Evolutionary conservation across 148 eudicot genomes (phyloP).

Genomic region (Salicornia ramosissima): DNA sequence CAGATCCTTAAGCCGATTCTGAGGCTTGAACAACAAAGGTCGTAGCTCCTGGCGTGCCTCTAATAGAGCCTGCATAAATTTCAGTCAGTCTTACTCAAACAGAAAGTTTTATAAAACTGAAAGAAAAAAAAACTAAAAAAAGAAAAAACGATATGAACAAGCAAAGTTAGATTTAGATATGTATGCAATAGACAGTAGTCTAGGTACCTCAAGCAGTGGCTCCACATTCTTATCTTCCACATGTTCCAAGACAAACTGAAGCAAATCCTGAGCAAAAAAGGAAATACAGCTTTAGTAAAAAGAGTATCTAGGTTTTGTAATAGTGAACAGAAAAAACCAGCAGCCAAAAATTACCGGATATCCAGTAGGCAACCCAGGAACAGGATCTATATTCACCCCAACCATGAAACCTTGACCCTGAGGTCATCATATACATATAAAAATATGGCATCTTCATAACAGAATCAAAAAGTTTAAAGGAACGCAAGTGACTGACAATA

Average conservation of each 20-base stretch:
- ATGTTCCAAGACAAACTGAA: constrained; percentile 68
- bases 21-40: constrained; percentile 56
- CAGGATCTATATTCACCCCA: constrained; percentile 88
- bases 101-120: neutral
- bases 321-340: neutral
- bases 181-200: neutral
- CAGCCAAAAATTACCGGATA: constrained; percentile 46
- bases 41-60: constrained; percentile 87
- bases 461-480: constrained; percentile 9
- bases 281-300: constrained; percentile 16
- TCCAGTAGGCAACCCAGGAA: constrained; percentile 86
- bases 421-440: constrained; percentile 16
- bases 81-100: neutral
- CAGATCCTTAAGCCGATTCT: constrained; percentile 80
- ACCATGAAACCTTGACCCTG: constrained; percentile 99
- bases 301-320: neutral
- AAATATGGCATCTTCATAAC: neutral
- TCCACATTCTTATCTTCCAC: constrained; percentile 86
- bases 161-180: neutral
- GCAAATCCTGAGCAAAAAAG: constrained; percentile 54
- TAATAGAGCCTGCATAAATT: constrained; percentile 65
- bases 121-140: neutral
- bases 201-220: constrained; percentile 76
- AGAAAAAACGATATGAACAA: neutral
- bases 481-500: constrained; percentile 25